Conservation (phyloP, 2,329 filamentous ascomycete species). For the Polytolypa hystricis region DNA sequence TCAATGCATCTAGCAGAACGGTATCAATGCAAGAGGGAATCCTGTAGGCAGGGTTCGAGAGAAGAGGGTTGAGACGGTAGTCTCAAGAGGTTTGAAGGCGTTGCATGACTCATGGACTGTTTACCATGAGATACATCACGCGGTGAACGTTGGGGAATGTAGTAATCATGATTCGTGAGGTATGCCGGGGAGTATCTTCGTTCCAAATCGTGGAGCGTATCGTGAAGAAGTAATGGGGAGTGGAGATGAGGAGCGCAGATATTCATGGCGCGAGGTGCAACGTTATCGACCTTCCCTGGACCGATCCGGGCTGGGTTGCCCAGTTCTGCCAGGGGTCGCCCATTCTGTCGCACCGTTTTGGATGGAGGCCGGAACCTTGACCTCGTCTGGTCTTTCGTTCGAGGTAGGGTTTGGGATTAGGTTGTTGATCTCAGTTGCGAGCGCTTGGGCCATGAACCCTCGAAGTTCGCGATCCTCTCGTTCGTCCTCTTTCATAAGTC, state of each 20-base stretch:
- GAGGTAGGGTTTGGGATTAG: constrained; percentile 23
- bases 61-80: neutral
- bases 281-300: constrained; percentile 24
- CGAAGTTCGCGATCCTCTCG: constrained; percentile 38
- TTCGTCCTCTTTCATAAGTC: constrained; percentile 37
- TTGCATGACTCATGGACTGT: neutral
- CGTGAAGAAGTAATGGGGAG: neutral
- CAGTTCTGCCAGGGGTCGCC: constrained; percentile 17
- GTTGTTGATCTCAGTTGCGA: constrained; percentile 35
- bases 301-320: constrained; percentile 24
- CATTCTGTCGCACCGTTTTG: constrained; percentile 25
- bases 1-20: neutral
- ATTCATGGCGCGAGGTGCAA: too few relatives aligned
- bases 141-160: neutral
- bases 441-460: constrained; percentile 33
- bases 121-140: neutral
- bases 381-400: constrained; percentile 23
- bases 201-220: constrained; percentile 2
- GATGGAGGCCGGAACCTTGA: constrained; percentile 30
- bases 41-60: neutral
- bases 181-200: neutral
- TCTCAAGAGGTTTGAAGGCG: too few relatives aligned
- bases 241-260: too few relatives aligned
- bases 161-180: neutral
- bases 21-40: neutral